Percentiles rank a stretch among this genome's conserved stretches.
Conservation (phyloP, 2,329 filamentous ascomycete genomes). For the Ophiostoma himal-ulmi region DNA sequence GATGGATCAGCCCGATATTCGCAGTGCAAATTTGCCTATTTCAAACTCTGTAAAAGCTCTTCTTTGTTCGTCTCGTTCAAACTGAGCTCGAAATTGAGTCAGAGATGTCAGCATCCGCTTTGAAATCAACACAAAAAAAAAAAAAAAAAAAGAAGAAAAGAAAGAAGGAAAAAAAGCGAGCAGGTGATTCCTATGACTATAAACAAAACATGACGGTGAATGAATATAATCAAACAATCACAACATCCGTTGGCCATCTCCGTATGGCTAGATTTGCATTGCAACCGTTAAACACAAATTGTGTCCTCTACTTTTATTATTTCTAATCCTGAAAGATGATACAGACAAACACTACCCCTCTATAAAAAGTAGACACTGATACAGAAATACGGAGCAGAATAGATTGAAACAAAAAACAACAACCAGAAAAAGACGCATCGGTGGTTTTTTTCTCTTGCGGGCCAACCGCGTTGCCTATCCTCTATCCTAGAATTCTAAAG, state of each 20-base stretch:
- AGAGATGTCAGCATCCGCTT: neutral
- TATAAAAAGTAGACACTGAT: neutral
- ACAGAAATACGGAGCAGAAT: neutral
- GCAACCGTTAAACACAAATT: neutral
- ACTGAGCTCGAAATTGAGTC: neutral
- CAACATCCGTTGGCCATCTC: neutral
- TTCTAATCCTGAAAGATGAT: neutral
- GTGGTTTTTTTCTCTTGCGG: neutral
- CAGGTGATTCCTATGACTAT: neutral
- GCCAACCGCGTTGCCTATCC: neutral
- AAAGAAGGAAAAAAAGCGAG: neutral
- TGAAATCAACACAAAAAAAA: neutral
- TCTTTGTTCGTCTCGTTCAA: neutral
- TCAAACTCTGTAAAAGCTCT: too few relatives aligned
- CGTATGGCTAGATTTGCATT: neutral
- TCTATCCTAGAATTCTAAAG: neutral
- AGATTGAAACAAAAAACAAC: neutral
- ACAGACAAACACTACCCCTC: neutral
- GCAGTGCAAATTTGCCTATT: neutral
- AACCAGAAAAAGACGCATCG: slow-evolving; percentile 10
- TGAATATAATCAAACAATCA: neutral
- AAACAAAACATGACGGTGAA: neutral
- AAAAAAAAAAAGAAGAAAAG: too few relatives aligned
- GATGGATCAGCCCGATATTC: neutral
- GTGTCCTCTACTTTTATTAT: neutral